Base-by-base conservation (phyloP, 2,329 filamentous ascomycete species). In the Diaporthe australafricana region DNA sequence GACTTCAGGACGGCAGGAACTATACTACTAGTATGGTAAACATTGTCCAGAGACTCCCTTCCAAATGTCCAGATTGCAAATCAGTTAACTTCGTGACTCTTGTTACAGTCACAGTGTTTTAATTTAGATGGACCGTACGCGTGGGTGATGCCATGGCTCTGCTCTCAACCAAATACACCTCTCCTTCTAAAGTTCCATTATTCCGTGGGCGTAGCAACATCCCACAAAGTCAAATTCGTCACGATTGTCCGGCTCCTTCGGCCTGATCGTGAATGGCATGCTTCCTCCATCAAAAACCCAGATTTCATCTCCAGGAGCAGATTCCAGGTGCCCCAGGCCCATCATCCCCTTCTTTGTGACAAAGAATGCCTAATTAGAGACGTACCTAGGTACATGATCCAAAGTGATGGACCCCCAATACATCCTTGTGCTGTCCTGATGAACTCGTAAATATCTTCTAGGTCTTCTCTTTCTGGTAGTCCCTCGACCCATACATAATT, bases 321-420 rank as follows among this genome's bases (percentile, higher is more conserved):
- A 53, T 2, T 67, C 63, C 50, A 53, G 7, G 4, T 68, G 65
- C n/a, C 65, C 65, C 25, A 68, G 17, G 4, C 65, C 65, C 50
- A 56, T 45, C 17, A 56, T 12, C 12, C 65, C 65, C 11, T 20
- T 7, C 20, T 42, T 47, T 1, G 65, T 68, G 35, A 56, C 38
- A 12, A 68, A 56, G 38, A 68, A 68, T 9, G 50, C 47, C n/a
- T 68, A 38, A 27, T 56, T 68, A 20, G n/a, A 53, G 14, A 55
- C 48, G 17, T 67, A 50, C 9, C 38, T 40, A 25, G 12, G 17
- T n/a, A n/a, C n/a, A n/a, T n/a, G n/a, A n/a, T n/a, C 35, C 48
- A 42, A 9, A 20, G 40, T 53, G 47, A 12, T 53, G 22, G 16
- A 55, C 48, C 48, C 7, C 8, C 16, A 2, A 25, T 32, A 30